Conservation (phyloP, 805 yeast genomes). For the Candida orba region DNA sequence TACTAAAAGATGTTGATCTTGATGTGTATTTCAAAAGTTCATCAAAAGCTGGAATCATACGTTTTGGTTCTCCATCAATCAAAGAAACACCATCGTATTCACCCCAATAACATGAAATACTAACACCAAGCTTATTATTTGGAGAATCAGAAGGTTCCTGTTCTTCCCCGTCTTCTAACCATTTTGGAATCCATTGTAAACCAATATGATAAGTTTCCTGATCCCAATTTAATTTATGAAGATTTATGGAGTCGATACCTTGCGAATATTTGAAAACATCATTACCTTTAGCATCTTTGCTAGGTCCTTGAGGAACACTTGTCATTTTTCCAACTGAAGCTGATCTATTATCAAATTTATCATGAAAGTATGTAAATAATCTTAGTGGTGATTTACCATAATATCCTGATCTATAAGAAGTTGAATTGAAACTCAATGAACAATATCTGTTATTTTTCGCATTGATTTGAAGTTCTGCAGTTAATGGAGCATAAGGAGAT, state of each 20-base stretch:
- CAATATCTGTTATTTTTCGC: constrained; percentile 63
- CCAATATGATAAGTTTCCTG: constrained; percentile 48
- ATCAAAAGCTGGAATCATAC: constrained; percentile 60
- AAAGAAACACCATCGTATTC: constrained; percentile 47
- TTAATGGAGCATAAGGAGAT: constrained; percentile 56
- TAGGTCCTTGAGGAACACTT: constrained; percentile 19
- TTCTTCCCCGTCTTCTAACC: constrained; percentile 30
- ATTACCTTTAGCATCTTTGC: constrained; percentile 31
- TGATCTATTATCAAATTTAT: constrained; percentile 12
- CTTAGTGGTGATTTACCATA: constrained; percentile 53
- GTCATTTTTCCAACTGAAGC: neutral
- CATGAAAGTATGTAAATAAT: constrained; percentile 45
- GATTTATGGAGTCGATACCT: constrained; percentile 58
- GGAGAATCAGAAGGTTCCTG: constrained; percentile 25
- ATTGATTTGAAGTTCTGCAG: constrained; percentile 52
- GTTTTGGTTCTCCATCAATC: constrained; percentile 29
- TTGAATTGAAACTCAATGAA: constrained; percentile 48
- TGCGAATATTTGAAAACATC: constrained; percentile 43
- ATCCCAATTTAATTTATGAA: constrained; percentile 62
- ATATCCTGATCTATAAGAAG: constrained; percentile 29
- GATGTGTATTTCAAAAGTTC: constrained; percentile 69
- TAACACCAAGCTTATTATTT: constrained; percentile 41
- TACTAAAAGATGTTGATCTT: constrained; percentile 54
- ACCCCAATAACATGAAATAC: constrained; percentile 70
- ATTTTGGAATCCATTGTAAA: constrained; percentile 70